A percentile compares a stretch with the other conserved stretches of the same genome.
Conservation (phyloP, 2,329 filamentous ascomycete genomes). For the Colletotrichum ledebouriae region DNA sequence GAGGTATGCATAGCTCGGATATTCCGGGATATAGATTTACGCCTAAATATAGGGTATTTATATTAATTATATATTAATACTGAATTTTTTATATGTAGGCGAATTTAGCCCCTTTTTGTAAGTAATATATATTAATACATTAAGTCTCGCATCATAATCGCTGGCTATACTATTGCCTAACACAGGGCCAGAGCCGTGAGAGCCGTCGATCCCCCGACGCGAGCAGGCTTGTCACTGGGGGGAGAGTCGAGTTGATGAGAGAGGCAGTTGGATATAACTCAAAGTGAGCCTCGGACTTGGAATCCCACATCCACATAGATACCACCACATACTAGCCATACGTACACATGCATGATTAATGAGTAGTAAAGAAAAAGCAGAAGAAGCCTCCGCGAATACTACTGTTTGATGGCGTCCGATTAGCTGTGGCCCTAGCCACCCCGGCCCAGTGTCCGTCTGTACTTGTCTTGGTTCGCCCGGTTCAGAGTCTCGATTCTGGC, state of each 20-base stretch:
- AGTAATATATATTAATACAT: no score
- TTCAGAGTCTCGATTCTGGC: neutral
- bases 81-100: no score
- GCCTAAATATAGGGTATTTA: no score
- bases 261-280: neutral
- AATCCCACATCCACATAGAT: neutral
- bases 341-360: neutral
- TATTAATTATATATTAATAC: no score
- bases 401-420: slow-evolving; percentile 12
- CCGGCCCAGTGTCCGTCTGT: neutral
- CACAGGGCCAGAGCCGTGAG: slow-evolving; percentile 17
- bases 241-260: neutral
- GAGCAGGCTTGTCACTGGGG: neutral
- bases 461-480: neutral
- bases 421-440: slow-evolving; percentile 39
- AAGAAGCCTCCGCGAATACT: neutral
- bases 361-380: neutral
- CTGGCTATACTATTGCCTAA: no score
- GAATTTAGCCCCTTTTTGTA: no score
- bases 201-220: slow-evolving; percentile 14
- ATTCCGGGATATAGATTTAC: no score
- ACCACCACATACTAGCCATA: neutral
- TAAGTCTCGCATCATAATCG: no score
- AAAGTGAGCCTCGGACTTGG: neutral
- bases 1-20: no score